Conservation (phyloP, 352 stramenopile genomes). For the Phytophthora cactorum region DNA sequence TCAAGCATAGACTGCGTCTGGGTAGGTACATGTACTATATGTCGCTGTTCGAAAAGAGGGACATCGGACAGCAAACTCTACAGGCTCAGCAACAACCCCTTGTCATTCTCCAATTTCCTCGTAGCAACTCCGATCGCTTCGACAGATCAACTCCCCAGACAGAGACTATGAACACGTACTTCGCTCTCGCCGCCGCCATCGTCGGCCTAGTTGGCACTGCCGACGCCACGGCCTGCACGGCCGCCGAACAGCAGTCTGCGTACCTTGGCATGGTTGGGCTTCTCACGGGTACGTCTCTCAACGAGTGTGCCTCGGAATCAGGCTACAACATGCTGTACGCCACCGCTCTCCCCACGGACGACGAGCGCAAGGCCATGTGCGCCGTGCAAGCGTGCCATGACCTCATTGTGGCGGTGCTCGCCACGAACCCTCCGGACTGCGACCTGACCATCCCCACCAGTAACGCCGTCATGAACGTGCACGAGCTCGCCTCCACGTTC, state of each 20-base stretch:
- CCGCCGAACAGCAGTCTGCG: slow-evolving; percentile 16
- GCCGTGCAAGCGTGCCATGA: slow-evolving; percentile 29
- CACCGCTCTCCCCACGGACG: slow-evolving; percentile 28
- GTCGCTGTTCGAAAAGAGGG: slow-evolving; percentile 22
- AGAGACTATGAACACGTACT: slow-evolving; percentile 35
- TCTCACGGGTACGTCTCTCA: slow-evolving; percentile 24
- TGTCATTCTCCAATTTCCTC: slow-evolving; percentile 39
- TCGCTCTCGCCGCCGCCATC: slow-evolving; percentile 13
- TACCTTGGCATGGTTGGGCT: slow-evolving; percentile 37
- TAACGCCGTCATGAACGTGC: slow-evolving; percentile 44
- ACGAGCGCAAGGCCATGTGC: slow-evolving; percentile 42
- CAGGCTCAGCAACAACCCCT: slow-evolving; percentile 4
- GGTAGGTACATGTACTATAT: slow-evolving; percentile 1
- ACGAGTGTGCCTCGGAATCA: slow-evolving; percentile 22
- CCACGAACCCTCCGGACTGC: slow-evolving; percentile 44
- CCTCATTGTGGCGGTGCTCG: slow-evolving; percentile 34
- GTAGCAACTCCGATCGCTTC: slow-evolving; percentile 12
- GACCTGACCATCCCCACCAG: slow-evolving; percentile 51
- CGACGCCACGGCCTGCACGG: slow-evolving; percentile 22
- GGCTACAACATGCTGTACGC: slow-evolving; percentile 53
- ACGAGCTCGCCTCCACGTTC: slow-evolving; percentile 34
- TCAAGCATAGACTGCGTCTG: not conserved
- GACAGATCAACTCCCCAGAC: not conserved
- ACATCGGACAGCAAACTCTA: slow-evolving; percentile 24
- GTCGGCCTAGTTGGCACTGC: slow-evolving; percentile 18